phyloP scores from a whole-genome alignment of 2,329 filamentous ascomycete genomes.

The Penicillium aurantiogriseum region DNA sequence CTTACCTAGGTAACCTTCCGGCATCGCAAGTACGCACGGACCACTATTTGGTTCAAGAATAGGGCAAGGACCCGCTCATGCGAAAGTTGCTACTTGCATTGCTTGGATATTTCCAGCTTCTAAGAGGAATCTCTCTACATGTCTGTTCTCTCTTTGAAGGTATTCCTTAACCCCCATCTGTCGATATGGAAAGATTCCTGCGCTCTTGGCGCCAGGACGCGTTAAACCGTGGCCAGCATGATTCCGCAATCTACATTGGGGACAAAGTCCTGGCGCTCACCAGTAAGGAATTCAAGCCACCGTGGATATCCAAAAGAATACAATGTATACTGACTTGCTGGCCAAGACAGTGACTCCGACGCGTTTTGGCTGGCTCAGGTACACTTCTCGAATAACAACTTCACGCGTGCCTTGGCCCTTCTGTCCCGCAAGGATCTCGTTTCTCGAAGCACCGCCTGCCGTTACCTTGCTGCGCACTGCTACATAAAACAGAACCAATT shows the following conservation, averaged over 20 bases:
- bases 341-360: conserved; percentile 81
- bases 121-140: conserved; percentile 6
- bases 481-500: conserved; percentile 88
- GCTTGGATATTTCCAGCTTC: not conserved
- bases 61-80: conserved; percentile 19
- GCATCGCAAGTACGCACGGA: conserved; percentile 16
- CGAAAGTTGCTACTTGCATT: conserved; percentile 2
- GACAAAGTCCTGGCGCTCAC: conserved; percentile 95
- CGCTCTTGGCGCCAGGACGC: conserved; percentile 94
- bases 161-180: not conserved
- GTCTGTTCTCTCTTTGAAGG: conserved; percentile 8
- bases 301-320: not conserved
- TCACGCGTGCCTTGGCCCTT: conserved; percentile 83
- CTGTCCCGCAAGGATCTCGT: conserved; percentile 81
- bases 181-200: conserved; percentile 82
- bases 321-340: conserved; percentile 8
- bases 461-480: conserved; percentile 91
- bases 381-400: conserved; percentile 93
- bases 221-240: conserved; percentile 92
- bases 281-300: conserved; percentile 52
- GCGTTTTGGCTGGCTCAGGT: conserved; percentile 98
- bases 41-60: conserved; percentile 22
- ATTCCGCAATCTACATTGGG: conserved; percentile 93
- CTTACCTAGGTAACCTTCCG: not conserved
- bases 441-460: conserved; percentile 76